phyloP scores from a whole-genome alignment of 805 yeast genomes.

The Candida tallmaniae region DNA sequence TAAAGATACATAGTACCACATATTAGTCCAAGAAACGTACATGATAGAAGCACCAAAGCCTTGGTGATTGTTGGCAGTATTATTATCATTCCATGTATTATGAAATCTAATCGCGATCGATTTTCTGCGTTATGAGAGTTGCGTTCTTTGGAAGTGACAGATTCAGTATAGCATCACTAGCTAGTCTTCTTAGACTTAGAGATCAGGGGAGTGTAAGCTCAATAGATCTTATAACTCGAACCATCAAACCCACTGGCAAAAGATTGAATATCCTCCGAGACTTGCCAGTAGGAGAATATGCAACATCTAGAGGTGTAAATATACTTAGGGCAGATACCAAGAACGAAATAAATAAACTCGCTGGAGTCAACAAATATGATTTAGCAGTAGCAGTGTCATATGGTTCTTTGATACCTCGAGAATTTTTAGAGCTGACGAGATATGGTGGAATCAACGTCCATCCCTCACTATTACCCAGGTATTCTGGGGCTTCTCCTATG shows the following conservation, averaged over 20 bases:
- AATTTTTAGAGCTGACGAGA: slow-evolving; percentile 43
- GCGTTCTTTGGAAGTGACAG: slow-evolving; percentile 79
- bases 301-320: slow-evolving; percentile 26
- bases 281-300: slow-evolving; percentile 49
- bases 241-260: slow-evolving; percentile 63
- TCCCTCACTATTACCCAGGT: slow-evolving; percentile 80
- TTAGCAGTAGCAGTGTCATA: slow-evolving; percentile 89
- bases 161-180: slow-evolving; percentile 58
- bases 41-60: slow-evolving; percentile 22
- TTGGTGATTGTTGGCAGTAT: slow-evolving; percentile 18
- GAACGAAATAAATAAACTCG: slow-evolving; percentile 28
- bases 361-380: slow-evolving; percentile 36
- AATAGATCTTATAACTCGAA: slow-evolving; percentile 61
- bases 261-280: slow-evolving; percentile 38
- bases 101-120: too few relatives aligned
- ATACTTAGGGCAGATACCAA: slow-evolving; percentile 50
- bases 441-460: slow-evolving; percentile 86
- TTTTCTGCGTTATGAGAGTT: too few relatives aligned
- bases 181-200: slow-evolving; percentile 25
- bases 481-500: slow-evolving; percentile 87
- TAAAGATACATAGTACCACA: slow-evolving; percentile 76
- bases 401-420: slow-evolving; percentile 72
- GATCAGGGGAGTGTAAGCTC: slow-evolving; percentile 1
- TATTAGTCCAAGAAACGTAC: slow-evolving; percentile 45
- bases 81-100: slow-evolving; percentile 1